These are phyloP conservation scores for Pyrenochaeta sp. DNA, from an alignment of 2,329 filamentous ascomycete species.

Conservation along the genomic window DNA sequence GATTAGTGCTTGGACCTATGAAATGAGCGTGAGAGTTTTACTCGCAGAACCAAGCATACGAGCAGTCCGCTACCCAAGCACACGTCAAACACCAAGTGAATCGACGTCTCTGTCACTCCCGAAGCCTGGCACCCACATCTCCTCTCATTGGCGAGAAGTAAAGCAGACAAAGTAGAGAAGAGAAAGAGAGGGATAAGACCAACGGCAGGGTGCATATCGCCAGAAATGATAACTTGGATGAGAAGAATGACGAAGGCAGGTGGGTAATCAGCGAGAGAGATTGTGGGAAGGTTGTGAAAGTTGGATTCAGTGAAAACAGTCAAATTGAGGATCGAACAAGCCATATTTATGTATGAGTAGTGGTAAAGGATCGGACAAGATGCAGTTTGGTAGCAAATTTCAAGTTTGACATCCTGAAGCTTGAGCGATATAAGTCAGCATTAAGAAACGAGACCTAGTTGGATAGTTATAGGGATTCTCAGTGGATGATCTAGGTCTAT, in stretches of 20 bases:
- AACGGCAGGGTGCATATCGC: constrained; percentile 37
- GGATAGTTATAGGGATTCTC: no score
- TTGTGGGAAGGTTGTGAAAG: constrained; percentile 32
- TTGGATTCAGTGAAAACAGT: constrained; percentile 33
- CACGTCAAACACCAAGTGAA: no score
- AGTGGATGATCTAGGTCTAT: no score
- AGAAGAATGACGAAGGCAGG: constrained; percentile 39
- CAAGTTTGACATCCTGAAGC: no score
- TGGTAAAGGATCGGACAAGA: not conserved
- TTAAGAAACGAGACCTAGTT: no score
- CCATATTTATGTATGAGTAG: not conserved
- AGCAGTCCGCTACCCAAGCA: no score
- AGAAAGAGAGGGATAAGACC: constrained; percentile 39
- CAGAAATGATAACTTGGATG: constrained; percentile 30
- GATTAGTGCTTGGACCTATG: no score
- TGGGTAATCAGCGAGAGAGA: constrained; percentile 31
- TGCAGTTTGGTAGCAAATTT: no score
- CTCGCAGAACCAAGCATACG: no score
- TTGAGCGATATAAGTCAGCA: no score
- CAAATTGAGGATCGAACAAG: constrained; percentile 28
- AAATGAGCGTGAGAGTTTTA: no score
- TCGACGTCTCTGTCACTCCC: constrained; percentile 33
- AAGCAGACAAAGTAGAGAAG: constrained; percentile 28
- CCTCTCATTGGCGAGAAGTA: constrained; percentile 36
- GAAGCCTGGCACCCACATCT: constrained; percentile 31